Base-by-base conservation (phyloP, 441 rosid genomes). In the Mallotus repandus region DNA sequence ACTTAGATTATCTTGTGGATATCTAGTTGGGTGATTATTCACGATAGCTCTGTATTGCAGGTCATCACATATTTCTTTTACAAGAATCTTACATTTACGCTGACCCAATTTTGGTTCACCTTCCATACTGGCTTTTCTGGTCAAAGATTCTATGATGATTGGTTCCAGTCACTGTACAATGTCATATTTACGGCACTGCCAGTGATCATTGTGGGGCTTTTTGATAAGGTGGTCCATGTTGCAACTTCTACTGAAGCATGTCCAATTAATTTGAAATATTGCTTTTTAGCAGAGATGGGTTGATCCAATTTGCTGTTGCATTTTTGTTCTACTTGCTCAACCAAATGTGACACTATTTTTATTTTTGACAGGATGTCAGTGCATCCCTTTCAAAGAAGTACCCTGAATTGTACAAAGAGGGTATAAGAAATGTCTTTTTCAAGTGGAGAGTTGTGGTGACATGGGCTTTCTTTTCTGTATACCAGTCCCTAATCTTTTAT, bases 61-160 rank as follows among this genome's bases (percentile, higher is more conserved):
- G 99, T 97, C 64, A 96, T 97, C 76, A 83, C 86, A 25, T 97
- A 97, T 86, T 97, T 97, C 88, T 97, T 97, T 85, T 97, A 97
- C 91, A 97, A 97, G 93, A 97, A 94, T 80, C 97, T 97, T 72
- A 92, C 99, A 2, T 92, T 97, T 82, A 97, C 99, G 66, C 63
- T 94, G 87, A 97, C 98, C 69, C 99, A 97, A 78, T 97, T 97
- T 90, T 97, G 99, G 98, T 97, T 97, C 89, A 97, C 99, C 84
- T 94, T 97, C 77, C 87, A 88, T 78, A 88, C 98, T 69, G 98
- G 98, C 76, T 94, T 92, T 87, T 97, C 99, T 79, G 99, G 99
- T 79, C 99, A 97, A 86, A 84, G 99, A 83, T 97, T 92, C 83
- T 97, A 97, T 63, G 98, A 97, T 69, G 99, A 97, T 86, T 97